Evolutionary conservation across 75 land plant species (phyloP), one percentile per base, ranked within the genome.

Genomic region (Pinus taeda): DNA sequence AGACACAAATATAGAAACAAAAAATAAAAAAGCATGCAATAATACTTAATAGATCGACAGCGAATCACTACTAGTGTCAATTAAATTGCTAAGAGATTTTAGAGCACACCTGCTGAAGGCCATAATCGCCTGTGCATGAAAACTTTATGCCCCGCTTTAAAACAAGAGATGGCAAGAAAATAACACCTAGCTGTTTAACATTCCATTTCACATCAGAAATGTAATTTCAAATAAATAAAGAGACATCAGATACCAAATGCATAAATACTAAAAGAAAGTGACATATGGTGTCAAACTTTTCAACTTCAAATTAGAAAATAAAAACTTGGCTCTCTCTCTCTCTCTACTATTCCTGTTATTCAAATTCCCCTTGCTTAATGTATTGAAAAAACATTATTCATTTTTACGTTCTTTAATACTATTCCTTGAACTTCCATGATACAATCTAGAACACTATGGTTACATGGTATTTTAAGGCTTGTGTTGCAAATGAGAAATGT

Each of bases 101-200:
- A 6, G 15, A 29, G 24, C 73, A 29, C 4, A 78, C 81, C 79
- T 57, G 78, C 20, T 45, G n/a, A 42, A 14, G 15, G 37, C 42
- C 63, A 12, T 58, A 74, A 73, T 76, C 60, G 14, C 79, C 82
- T 26, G 95, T 94, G 71, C 99, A 96, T 56, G 99, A 96, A 77
- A 94, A 94, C 36, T 57, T 71, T 61, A 17, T 15, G 59, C 83
- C 73, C 36, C 74, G 8, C 15, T 59, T 30, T 62, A 72, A 62
- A 33, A 81, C 37, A 22, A 66, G 7, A 22, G 88, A 87, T 22
- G 99, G 98, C 82, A 97, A 79, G 81, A 95, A 97, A 37, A 97
- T 84, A 56, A 97, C 95, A 12, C 99, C 99, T 17, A 97, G 81
- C 99, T 95, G 87, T 67, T 75, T 65, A 20, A 58, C 64, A 33